Percentiles rank a stretch among this genome's conserved stretches.
Conservation (phyloP, 495 filamentous ascomycete species). For the Penicillium chermesinum region DNA sequence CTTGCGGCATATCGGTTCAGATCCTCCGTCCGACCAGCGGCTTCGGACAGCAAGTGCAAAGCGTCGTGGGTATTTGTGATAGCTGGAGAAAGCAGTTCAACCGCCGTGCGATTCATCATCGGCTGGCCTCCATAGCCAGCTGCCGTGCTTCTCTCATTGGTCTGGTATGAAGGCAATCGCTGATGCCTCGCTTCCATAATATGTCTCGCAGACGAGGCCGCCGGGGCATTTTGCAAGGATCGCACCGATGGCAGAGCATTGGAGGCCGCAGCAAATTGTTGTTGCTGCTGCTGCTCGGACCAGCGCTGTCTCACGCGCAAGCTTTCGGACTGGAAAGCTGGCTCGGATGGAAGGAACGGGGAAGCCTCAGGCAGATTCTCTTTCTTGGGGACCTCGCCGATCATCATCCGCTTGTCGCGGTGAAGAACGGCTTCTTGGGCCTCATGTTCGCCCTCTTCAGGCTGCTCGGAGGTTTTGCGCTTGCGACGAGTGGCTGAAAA, state of each 20-base stretch:
- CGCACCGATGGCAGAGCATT: conserved; percentile 14
- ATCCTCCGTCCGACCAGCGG: conserved; percentile 49
- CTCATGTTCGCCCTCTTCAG: conserved; percentile 44
- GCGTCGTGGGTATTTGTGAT: conserved; percentile 58
- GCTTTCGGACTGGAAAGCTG: conserved; percentile 24
- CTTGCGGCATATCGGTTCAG: conserved; percentile 38
- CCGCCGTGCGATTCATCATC: conserved; percentile 51
- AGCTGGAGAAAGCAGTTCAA: conserved; percentile 51
- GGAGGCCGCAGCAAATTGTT: conserved; percentile 1
- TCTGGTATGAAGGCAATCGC: conserved; percentile 25
- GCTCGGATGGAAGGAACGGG: conserved; percentile 25
- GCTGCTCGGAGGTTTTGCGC: conserved; percentile 66
- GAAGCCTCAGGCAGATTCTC: conserved; percentile 23
- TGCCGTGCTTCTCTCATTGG: conserved; percentile 22
- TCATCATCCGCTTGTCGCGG: conserved; percentile 49
- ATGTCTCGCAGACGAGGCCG: conserved; percentile 20
- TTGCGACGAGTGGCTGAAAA: conserved; percentile 96
- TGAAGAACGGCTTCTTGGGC: conserved; percentile 30
- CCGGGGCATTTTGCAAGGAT: conserved; percentile 24
- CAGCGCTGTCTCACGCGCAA: conserved; percentile 29
- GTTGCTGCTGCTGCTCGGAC: conserved; percentile 24
- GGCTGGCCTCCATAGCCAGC: conserved; percentile 36
- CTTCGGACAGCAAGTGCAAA: conserved; percentile 54
- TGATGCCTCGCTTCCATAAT: conserved; percentile 28
- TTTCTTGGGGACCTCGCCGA: conserved; percentile 37